Evolutionary conservation across 495 filamentous ascomycete species (phyloP).

Genomic region (Viridothelium virens): DNA sequence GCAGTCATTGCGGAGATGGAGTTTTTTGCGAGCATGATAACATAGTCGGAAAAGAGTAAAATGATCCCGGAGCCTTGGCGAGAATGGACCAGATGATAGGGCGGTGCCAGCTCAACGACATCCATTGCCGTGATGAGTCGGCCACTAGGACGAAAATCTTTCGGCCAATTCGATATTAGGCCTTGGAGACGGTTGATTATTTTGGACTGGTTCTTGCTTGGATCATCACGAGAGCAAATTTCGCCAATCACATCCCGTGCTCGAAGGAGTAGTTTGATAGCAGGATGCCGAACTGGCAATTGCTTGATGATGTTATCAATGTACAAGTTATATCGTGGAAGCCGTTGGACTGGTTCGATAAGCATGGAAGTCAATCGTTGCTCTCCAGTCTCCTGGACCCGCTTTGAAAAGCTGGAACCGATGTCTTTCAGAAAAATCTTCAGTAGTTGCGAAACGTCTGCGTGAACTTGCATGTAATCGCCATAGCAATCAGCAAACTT

Average conservation of each 20-base stretch:
- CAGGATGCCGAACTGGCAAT: constrained; percentile 75
- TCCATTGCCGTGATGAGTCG: constrained; percentile 81
- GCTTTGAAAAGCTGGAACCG: constrained; percentile 69
- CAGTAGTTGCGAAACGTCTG: constrained; percentile 71
- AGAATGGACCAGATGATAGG: constrained; percentile 48
- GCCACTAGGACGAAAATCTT: constrained; percentile 59
- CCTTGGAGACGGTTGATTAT: constrained; percentile 63
- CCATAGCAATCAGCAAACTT: constrained; percentile 81
- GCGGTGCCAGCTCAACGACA: constrained; percentile 65
- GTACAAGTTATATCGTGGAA: constrained; percentile 89
- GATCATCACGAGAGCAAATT: constrained; percentile 81
- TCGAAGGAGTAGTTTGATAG: constrained; percentile 67
- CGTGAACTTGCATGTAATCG: constrained; percentile 80
- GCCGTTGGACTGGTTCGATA: constrained; percentile 91
- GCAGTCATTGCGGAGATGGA: constrained; percentile 56
- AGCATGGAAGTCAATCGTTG: constrained; percentile 84
- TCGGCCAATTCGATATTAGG: constrained; percentile 74
- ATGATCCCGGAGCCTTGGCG: constrained; percentile 50
- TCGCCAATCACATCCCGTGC: constrained; percentile 87
- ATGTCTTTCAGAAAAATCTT: constrained; percentile 62
- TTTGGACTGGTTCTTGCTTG: constrained; percentile 56
- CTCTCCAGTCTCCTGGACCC: constrained; percentile 77
- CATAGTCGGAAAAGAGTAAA: constrained; percentile 73
- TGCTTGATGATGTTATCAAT: constrained; percentile 89
- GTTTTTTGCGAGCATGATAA: constrained; percentile 68